These are phyloP conservation scores for Clathrus columnatus DNA, from an alignment of 768 basidiomycete genomes.

Conservation along the genomic window DNA sequence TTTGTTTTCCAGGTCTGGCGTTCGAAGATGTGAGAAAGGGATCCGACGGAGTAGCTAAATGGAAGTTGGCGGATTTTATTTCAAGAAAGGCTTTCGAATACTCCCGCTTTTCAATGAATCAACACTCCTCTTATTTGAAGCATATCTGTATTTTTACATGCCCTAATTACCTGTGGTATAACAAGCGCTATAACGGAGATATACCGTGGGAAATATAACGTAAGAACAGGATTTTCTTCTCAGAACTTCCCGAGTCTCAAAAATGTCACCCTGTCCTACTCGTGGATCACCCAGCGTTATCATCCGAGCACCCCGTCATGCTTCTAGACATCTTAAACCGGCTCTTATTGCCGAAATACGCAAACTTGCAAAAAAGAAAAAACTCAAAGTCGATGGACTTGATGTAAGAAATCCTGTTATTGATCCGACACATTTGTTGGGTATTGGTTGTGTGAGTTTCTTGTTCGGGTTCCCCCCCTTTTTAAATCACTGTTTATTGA, in stretches of 20 bases:
- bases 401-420: background rate
- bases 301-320: slow-evolving; percentile 9
- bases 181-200: background rate
- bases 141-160: too few relatives aligned
- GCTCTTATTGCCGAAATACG: slow-evolving; percentile 7
- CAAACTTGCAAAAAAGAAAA: slow-evolving; percentile 1
- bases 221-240: background rate
- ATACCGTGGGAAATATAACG: background rate
- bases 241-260: background rate
- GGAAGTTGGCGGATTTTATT: too few relatives aligned
- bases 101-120: too few relatives aligned
- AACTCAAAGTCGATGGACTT: background rate
- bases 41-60: too few relatives aligned
- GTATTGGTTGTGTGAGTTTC: slow-evolving; percentile 8
- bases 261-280: slow-evolving; percentile 1
- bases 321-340: slow-evolving; percentile 7
- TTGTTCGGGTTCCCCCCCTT: background rate
- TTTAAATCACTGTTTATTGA: background rate
- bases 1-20: too few relatives aligned
- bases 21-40: too few relatives aligned
- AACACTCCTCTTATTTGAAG: too few relatives aligned
- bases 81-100: too few relatives aligned
- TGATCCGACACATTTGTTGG: slow-evolving; percentile 6
- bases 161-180: too few relatives aligned
- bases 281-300: slow-evolving; percentile 6